Conservation (phyloP, 441 rosid genomes). For the Pelargonium fulgidum region DNA sequence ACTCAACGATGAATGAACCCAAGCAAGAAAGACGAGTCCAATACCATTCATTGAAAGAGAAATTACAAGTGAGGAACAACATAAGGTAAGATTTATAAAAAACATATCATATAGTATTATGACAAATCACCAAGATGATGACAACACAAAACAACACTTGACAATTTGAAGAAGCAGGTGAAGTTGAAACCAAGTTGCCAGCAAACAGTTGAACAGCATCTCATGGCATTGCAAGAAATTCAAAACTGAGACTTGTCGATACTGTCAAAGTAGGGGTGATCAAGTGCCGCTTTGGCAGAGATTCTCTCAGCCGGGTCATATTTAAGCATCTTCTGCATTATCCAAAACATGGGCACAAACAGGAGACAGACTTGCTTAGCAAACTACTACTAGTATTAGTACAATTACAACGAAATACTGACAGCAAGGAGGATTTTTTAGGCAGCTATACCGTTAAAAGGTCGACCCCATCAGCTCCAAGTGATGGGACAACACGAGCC, state of each 20-base stretch:
- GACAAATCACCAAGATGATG: constrained; percentile 54
- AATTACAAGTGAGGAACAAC: neutral
- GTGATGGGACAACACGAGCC: constrained; percentile 64
- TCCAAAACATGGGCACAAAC: neutral
- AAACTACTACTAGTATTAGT: neutral
- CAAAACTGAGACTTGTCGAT: constrained; percentile 92
- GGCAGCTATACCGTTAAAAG: constrained; percentile 53
- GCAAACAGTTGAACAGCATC: neutral
- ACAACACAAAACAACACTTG: constrained; percentile 13
- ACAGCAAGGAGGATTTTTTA: neutral
- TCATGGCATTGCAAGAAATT: constrained; percentile 17
- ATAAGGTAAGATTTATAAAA: neutral
- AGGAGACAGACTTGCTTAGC: neutral
- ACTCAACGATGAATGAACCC: neutral
- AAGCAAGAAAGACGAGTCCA: neutral
- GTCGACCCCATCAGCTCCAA: constrained; percentile 74
- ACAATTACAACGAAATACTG: neutral
- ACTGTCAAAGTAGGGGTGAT: constrained; percentile 78
- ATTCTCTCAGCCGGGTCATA: constrained; percentile 84
- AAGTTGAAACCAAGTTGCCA: constrained; percentile 5
- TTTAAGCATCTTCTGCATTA: constrained; percentile 65
- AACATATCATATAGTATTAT: constrained; percentile 1
- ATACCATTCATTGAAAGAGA: neutral
- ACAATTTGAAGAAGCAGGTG: constrained; percentile 9
- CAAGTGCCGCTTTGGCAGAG: constrained; percentile 83